Percentiles rank a stretch among this genome's conserved stretches.
Evolutionary conservation across 441 rosid species (phyloP).

Genomic region (Adansonia rubrostipa): DNA sequence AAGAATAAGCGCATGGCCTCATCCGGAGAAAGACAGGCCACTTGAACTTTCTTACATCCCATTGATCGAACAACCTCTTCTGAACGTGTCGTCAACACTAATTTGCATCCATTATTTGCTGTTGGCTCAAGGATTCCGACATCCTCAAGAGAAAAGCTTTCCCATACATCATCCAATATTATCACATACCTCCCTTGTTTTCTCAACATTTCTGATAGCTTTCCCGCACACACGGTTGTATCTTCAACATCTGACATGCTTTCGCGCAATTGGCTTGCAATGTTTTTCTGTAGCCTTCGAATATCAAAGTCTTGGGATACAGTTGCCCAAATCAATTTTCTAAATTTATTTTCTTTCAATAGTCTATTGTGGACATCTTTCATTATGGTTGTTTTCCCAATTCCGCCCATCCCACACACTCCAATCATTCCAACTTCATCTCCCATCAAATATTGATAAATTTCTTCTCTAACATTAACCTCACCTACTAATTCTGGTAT

Average conservation of each 20-base stretch:
- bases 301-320: constrained; percentile 42
- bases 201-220: constrained; percentile 37
- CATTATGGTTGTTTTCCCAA: constrained; percentile 8
- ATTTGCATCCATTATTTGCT: constrained; percentile 31
- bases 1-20: neutral
- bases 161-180: constrained; percentile 50
- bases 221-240: too few relatives aligned
- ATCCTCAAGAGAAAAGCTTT: constrained; percentile 38
- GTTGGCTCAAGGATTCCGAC: constrained; percentile 47
- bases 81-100: constrained; percentile 51
- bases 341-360: neutral
- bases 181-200: constrained; percentile 28
- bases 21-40: constrained; percentile 34
- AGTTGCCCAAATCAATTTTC: constrained; percentile 8
- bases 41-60: constrained; percentile 42
- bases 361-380: neutral
- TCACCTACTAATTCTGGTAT: constrained; percentile 16
- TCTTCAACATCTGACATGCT: constrained; percentile 32
- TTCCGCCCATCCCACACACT: constrained; percentile 26
- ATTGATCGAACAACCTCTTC: constrained; percentile 42
- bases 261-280: constrained; percentile 30
- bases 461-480: neutral
- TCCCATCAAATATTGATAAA: neutral
- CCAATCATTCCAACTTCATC: neutral
- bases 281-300: constrained; percentile 38